Base-by-base conservation (phyloP, 805 yeast species). In the Candida ascalaphidarum region DNA sequence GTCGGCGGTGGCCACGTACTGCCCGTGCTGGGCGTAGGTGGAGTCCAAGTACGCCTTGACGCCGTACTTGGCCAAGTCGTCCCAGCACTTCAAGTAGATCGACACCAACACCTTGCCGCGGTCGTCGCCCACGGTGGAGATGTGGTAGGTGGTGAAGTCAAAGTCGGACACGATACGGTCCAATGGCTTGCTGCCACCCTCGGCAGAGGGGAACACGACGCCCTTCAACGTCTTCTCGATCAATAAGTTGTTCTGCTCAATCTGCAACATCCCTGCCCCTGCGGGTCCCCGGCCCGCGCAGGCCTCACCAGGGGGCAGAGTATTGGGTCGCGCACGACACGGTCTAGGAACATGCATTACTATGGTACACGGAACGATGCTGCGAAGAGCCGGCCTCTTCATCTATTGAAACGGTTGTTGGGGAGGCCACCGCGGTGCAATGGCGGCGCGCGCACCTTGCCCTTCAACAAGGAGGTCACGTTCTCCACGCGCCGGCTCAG, bases 111-210 rank as follows among this genome's bases (percentile, higher is more conserved):
- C 56, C 50, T 70, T 47, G 20, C 77, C 54, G 58, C 80, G 83
- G 35, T 74, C 65, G 40, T 77, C 86, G 3, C 88, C 83, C 11
- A 53, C 32, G n/a, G 94, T 89, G 26, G 95, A 80, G 36, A 92
- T 65, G 55, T 89, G 97, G 58, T 82, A 88, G 17, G 92, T 82
- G 27, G 96, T 94, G 60, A 85, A 85, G 56, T 92, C 99, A 45
- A 92, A 92, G 61, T 92, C 99, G 22, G 94, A 79, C 37, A 92
- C 74, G 36, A 89, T 77, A 53, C 96, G 74, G 57, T 92, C 96
- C 37, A 85, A 64, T 5, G 74, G 58, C 27, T 68, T 60, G 15
- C 37, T 28, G n/a, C 34, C 52, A 2, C 41, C 37, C 11, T 28
- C 42, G 3, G 43, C 32, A 14, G 64, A 77, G 15, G 63, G 58